Evolutionary conservation across 2,329 filamentous ascomycete genomes (phyloP).

Genomic region (Herpotrichia juniperi): DNA sequence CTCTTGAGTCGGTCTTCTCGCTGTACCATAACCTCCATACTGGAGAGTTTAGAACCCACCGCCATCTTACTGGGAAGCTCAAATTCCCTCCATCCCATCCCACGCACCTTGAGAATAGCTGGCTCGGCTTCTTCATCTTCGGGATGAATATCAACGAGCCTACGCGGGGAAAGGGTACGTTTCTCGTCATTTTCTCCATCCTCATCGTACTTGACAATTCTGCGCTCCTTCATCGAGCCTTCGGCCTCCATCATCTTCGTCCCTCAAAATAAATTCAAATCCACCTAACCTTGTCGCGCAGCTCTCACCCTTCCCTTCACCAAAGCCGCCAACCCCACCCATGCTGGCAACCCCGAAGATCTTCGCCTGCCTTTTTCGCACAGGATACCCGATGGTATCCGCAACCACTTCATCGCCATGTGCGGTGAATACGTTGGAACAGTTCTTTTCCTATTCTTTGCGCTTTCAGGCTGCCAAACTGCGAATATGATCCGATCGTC

Average conservation of each 20-base stretch:
- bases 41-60: too few species aligned
- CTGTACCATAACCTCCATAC: too few species aligned
- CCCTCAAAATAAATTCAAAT: too few species aligned
- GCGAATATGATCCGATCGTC: conserved; percentile 63
- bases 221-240: too few species aligned
- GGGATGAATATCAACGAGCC: not conserved
- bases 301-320: not conserved
- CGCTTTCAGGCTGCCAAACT: conserved; percentile 48
- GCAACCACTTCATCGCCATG: conserved; percentile 50
- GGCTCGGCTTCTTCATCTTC: too few species aligned
- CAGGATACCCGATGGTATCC: conserved; percentile 43
- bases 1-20: too few species aligned
- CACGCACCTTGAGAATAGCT: too few species aligned
- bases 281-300: not conserved
- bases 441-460: conserved; percentile 51
- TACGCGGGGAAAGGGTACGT: not conserved
- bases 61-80: too few species aligned
- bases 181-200: too few species aligned
- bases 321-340: not conserved
- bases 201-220: too few species aligned
- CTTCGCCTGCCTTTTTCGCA: not conserved
- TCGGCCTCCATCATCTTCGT: too few species aligned
- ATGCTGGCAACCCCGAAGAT: not conserved
- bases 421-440: conserved; percentile 47
- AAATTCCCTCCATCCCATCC: too few species aligned